Evolutionary conservation across 2,329 filamentous ascomycete species (phyloP), one percentile per base, ranked within the genome.

Genomic region (Neopestalotiopsis rosae): DNA sequence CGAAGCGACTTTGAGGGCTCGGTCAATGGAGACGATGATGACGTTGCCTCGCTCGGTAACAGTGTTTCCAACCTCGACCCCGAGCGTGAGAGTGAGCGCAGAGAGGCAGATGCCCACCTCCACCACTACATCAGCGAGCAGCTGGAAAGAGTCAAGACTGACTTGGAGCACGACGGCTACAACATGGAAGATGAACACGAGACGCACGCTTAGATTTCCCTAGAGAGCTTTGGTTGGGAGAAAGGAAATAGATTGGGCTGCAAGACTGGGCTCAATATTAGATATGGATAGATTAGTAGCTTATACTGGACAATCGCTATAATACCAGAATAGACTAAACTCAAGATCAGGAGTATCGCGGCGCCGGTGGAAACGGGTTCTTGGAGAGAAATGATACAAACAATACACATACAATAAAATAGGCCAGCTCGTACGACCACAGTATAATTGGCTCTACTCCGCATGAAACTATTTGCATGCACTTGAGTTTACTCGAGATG

Each of bases 101-200:
- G 77, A 42, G 86, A 90, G 75, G 89, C 89, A 0, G 88, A 94
- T 75, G 84, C 88, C 67, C 92, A 96, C 73, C 89, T 97, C 76
- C 91, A 93, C 70, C 88, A 89, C 72, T 97, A 97, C 79, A 92
- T 98, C 68, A 90, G 88, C 38, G 92, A 94, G 71, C 92, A 97
- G 82, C 85, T 98, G 69, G 87, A 91, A 79, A 86, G 91, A 68
- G 91, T 96, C 75, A 90, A 88, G 77, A 90, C 87, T 61, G 85
- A 89, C 70, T 82, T 81, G 58, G 78, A 80, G 3, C 61, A 73
- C 20, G 40, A 67, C 7, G 71, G 70, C 7, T 72, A 73, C 10
- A 71, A 66, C n/a, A 74, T 76, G 42, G 77, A 73, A 5, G 78
- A 82, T 17, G 81, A 79, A 65, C 80, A 79, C 64, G 78, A 81